Evolutionary conservation across 108 stramenopile species (phyloP), one percentile per base, ranked within the genome.

Genomic region (Bacterosira constricta): DNA sequence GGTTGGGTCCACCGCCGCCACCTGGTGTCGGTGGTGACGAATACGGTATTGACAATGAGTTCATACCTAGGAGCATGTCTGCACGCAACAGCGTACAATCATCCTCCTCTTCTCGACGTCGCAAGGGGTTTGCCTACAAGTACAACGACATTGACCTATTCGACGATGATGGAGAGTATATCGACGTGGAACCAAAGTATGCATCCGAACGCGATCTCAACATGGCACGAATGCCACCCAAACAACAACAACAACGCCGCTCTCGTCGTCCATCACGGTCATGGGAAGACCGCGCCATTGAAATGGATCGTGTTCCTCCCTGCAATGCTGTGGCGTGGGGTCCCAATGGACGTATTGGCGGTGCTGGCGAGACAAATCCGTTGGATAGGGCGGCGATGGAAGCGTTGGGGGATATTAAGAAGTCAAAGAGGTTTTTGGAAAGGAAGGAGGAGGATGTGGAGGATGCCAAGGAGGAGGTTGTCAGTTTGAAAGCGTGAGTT

Each of bases 241-340:
- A 20, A 4, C 56, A 13, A 8, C 13, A 4, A 27, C 15, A 7
- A 36, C 18, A 17, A 31, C 29, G 25, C 26, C 38, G 32, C 47
- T 27, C 42, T 13, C 46, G 51, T 59, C 66, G 83, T 9, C 73
- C 66, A 35, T 83, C 81, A 11, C 73, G 70, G 27, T 83, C 81
- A 11, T 89, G 90, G 90, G 86, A 88, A 68, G 88, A 91, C 42
- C 83, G 90, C 31, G 86, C 83, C 5, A 27, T 75, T 20, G 87
- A 89, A 20, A 71, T 90, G 68, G 90, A 92, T 69, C 80, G 90
- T 41, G 86, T 94, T 6, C 93, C 93, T 13, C 74, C 74, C 0
- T 37, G 52, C 18, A 72, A 72, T 25, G 76, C 88, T 8, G 45
- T 74, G 13, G 89, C 90, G 0, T 94, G 89, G 89, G 93, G 93